phyloP scores from a whole-genome alignment of 2,329 filamentous ascomycete species.

The Fusarium dlaminii region DNA sequence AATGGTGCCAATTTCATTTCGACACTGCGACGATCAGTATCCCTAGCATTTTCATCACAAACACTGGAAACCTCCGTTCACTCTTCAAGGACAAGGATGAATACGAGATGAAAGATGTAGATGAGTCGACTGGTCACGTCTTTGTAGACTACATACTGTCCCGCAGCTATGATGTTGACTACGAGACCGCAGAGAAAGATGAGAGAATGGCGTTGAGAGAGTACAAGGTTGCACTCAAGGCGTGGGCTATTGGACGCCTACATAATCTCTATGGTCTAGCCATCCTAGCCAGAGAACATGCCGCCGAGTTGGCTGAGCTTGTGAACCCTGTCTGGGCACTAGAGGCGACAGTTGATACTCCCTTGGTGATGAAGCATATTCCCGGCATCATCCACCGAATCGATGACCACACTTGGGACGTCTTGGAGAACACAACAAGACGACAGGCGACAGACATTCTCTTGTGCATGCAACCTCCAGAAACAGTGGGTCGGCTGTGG shows the following conservation, averaged over 20 bases:
- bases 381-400: not conserved
- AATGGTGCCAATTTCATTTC: not conserved
- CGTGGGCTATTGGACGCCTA: not conserved
- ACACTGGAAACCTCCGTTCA: not conserved
- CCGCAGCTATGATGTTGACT: not conserved
- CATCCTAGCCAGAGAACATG: not conserved
- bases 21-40: not conserved
- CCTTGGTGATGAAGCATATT: not conserved
- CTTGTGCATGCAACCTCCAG: not conserved
- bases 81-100: not conserved
- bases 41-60: not conserved
- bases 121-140: not conserved
- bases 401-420: not conserved
- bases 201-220: not conserved
- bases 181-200: not conserved
- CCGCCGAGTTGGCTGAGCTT: not conserved
- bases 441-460: not conserved
- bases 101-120: not conserved
- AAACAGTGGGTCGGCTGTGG: not conserved
- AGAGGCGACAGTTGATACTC: not conserved
- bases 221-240: not conserved
- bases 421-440: not conserved
- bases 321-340: not conserved
- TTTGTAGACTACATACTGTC: not conserved
- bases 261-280: not conserved